Conservation (phyloP, 129 eudicot species). For the Gnaphalium uliginosum region DNA sequence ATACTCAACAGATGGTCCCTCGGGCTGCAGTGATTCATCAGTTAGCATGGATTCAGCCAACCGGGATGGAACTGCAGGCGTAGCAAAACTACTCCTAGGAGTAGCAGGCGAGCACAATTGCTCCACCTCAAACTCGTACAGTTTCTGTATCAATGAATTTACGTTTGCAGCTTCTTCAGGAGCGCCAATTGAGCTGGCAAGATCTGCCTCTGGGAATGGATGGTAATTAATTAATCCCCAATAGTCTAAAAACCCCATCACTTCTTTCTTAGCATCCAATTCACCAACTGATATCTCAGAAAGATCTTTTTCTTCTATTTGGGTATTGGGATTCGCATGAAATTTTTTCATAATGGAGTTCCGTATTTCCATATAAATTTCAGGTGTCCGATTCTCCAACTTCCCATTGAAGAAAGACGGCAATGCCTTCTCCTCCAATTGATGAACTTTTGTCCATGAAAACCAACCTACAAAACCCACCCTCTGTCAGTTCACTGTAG, state of each 20-base stretch:
- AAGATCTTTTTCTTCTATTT: slow-evolving; percentile 66
- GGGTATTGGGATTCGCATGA: slow-evolving; percentile 40
- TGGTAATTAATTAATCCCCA: slow-evolving; percentile 98
- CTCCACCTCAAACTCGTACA: slow-evolving; percentile 72
- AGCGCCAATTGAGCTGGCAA: slow-evolving; percentile 34
- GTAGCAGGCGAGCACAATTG: slow-evolving; percentile 46
- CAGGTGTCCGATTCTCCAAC: slow-evolving; percentile 66
- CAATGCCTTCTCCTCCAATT: slow-evolving; percentile 70
- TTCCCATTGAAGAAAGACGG: slow-evolving; percentile 91
- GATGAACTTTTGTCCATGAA: slow-evolving; percentile 82
- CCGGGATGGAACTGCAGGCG: slow-evolving; percentile 56
- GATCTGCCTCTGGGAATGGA: slow-evolving; percentile 57
- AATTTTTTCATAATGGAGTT: slow-evolving; percentile 76
- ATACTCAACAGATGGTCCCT: slow-evolving; percentile 92
- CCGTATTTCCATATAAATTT: slow-evolving; percentile 79
- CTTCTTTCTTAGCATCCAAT: slow-evolving; percentile 73
- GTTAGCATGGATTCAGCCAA: slow-evolving; percentile 67
- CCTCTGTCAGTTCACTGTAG: background rate
- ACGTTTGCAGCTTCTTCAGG: slow-evolving; percentile 45
- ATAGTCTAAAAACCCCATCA: slow-evolving; percentile 86
- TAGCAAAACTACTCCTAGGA: slow-evolving; percentile 44
- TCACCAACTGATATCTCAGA: slow-evolving; percentile 78
- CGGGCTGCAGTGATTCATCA: slow-evolving; percentile 75
- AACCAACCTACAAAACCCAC: slow-evolving; percentile 75
- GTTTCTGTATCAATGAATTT: slow-evolving; percentile 59